These are phyloP conservation scores for Pseudoneurospora amorphoporcata DNA, from an alignment of 495 filamentous ascomycete species.

Conservation along the genomic window DNA sequence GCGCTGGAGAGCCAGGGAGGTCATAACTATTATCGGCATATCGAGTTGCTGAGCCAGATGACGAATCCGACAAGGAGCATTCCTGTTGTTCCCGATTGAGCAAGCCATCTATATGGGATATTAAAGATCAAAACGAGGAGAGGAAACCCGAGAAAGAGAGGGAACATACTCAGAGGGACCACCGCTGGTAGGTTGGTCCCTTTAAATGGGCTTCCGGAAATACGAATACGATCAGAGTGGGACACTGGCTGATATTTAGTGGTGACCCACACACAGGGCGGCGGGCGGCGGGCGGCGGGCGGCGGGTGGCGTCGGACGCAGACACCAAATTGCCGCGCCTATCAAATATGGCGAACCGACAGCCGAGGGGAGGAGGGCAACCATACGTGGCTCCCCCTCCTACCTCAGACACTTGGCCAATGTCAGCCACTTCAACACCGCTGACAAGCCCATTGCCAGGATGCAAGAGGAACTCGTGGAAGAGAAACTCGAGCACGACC, in stretches of 20 bases:
- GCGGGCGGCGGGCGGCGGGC: neutral
- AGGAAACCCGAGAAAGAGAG: neutral
- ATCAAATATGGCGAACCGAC: neutral
- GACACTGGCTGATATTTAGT: neutral
- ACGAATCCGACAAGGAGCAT: conserved; percentile 26
- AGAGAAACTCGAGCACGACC: neutral
- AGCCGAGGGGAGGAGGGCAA: neutral
- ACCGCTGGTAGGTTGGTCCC: neutral
- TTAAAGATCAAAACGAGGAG: neutral
- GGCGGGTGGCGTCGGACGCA: neutral
- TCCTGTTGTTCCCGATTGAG: conserved; percentile 17
- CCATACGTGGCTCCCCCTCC: neutral
- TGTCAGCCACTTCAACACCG: neutral
- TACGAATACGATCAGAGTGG: neutral
- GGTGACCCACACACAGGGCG: neutral
- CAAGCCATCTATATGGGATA: neutral
- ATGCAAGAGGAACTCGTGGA: neutral
- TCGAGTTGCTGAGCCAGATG: conserved; percentile 40
- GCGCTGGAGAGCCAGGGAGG: conserved; percentile 17
- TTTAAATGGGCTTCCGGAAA: neutral
- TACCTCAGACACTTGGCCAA: neutral
- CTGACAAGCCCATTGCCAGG: neutral
- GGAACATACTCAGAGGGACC: neutral
- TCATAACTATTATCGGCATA: conserved; percentile 31
- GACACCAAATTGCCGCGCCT: neutral